These are phyloP conservation scores for Talaromyces nanjingensis DNA, from an alignment of 495 filamentous ascomycete genomes.

Conservation along the genomic window DNA sequence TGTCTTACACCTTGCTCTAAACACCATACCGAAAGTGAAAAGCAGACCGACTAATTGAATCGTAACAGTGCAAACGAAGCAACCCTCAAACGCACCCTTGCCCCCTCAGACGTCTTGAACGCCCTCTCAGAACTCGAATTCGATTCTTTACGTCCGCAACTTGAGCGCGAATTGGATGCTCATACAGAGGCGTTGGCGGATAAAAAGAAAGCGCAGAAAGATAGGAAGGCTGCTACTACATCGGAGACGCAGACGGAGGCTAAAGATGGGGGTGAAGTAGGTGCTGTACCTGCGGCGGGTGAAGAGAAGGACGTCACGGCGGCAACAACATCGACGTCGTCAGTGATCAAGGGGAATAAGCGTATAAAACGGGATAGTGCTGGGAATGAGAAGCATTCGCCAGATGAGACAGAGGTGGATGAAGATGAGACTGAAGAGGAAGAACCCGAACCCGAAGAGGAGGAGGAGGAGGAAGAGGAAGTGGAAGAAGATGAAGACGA, in stretches of 20 bases:
- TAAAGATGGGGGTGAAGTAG: conserved; percentile 26
- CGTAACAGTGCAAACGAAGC: conserved; percentile 66
- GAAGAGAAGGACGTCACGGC: conserved; percentile 31
- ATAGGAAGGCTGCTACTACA: conserved; percentile 37
- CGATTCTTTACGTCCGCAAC: conserved; percentile 59
- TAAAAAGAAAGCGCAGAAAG: conserved; percentile 52
- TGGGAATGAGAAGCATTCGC: background rate
- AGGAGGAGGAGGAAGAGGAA: conserved; percentile 28
- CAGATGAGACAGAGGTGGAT: conserved; percentile 49
- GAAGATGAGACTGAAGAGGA: conserved; percentile 26
- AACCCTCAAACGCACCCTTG: conserved; percentile 76
- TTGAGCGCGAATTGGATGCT: conserved; percentile 51
- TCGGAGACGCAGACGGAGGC: background rate
- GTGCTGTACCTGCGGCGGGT: conserved; percentile 17
- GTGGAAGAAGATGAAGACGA: conserved; percentile 34
- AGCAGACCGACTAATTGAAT: background rate
- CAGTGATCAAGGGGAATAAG: conserved; percentile 33
- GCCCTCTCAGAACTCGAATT: conserved; percentile 82
- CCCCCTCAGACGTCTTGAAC: conserved; percentile 72
- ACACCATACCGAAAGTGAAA: background rate
- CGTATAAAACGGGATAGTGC: conserved; percentile 39
- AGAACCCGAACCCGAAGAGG: conserved; percentile 9
- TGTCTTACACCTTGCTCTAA: conserved; percentile 17
- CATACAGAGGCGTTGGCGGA: conserved; percentile 58
- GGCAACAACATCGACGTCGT: background rate